phyloP scores from a whole-genome alignment of 192 early-diverging fungal species.

The Coemansia sp. region DNA sequence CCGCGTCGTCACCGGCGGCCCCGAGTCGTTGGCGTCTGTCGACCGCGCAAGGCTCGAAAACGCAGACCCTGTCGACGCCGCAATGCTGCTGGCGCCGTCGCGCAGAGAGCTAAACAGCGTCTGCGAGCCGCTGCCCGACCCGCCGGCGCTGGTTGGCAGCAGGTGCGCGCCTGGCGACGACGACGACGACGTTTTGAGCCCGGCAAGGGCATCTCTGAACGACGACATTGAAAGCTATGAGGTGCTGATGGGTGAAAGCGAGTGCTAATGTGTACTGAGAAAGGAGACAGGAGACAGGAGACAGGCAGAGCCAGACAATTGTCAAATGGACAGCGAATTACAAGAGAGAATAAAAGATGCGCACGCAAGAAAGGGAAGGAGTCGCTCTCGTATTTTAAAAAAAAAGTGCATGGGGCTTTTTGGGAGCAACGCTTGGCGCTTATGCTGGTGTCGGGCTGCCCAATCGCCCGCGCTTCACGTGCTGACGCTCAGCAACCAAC shows the following conservation, averaged over 20 bases:
- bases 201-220: slow-evolving; percentile 45
- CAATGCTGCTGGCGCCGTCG: slow-evolving; percentile 41
- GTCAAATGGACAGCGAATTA: too few species aligned
- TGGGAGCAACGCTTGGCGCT: too few species aligned
- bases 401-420: too few species aligned
- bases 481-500: too few species aligned
- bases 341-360: too few species aligned
- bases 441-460: too few species aligned
- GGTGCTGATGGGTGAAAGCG: neutral
- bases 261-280: too few species aligned
- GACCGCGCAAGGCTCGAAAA: slow-evolving; percentile 18
- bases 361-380: too few species aligned
- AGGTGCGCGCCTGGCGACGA: slow-evolving; percentile 22
- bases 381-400: too few species aligned
- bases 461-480: too few species aligned
- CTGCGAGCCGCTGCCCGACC: slow-evolving; percentile 9
- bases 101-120: slow-evolving; percentile 41
- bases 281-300: too few species aligned
- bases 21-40: slow-evolving; percentile 11
- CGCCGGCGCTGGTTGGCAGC: slow-evolving; percentile 25
- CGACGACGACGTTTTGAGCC: slow-evolving; percentile 47
- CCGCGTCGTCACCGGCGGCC: slow-evolving; percentile 4
- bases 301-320: too few species aligned
- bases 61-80: slow-evolving; percentile 29
- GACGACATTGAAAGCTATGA: slow-evolving; percentile 39